A percentile compares a stretch with the other conserved stretches of the same genome.
phyloP scores from a whole-genome alignment of 2,329 filamentous ascomycete species.

The Pseudocercospora musae region DNA sequence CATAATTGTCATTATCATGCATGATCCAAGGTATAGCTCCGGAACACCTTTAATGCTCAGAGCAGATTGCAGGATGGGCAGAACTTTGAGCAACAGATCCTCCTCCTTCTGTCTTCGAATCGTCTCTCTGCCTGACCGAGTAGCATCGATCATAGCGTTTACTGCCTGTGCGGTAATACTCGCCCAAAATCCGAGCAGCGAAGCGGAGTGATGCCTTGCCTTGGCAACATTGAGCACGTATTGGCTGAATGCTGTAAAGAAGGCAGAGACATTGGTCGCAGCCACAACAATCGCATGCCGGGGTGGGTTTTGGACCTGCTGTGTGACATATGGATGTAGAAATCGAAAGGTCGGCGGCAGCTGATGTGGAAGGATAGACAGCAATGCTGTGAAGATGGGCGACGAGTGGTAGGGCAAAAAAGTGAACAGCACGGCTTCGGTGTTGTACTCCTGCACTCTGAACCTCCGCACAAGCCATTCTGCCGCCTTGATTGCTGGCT shows the following conservation, averaged over 20 bases:
- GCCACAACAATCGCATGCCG: constrained; percentile 80
- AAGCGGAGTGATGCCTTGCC: constrained; percentile 69
- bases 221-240: constrained; percentile 74
- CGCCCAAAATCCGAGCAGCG: constrained; percentile 85
- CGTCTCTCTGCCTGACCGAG: constrained; percentile 69
- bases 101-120: constrained; percentile 80
- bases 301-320: constrained; percentile 66
- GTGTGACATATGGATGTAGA: constrained; percentile 78
- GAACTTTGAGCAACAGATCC: constrained; percentile 65
- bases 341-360: constrained; percentile 77
- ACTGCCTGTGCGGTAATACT: constrained; percentile 82
- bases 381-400: constrained; percentile 76
- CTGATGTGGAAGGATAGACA: constrained; percentile 78
- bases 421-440: constrained; percentile 69
- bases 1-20: constrained; percentile 85
- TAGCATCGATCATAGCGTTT: constrained; percentile 74
- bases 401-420: constrained; percentile 92
- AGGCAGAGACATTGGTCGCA: constrained; percentile 71
- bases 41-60: constrained; percentile 71
- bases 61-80: constrained; percentile 71
- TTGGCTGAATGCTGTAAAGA: constrained; percentile 72
- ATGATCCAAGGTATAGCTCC: constrained; percentile 79
- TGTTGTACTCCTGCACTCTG: constrained; percentile 91
- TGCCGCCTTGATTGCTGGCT: constrained; percentile 82
- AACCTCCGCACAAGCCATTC: constrained; percentile 95